Evolutionary conservation across 164 flowering plant species (phyloP).

Genomic region (Nymphaea colorata): DNA sequence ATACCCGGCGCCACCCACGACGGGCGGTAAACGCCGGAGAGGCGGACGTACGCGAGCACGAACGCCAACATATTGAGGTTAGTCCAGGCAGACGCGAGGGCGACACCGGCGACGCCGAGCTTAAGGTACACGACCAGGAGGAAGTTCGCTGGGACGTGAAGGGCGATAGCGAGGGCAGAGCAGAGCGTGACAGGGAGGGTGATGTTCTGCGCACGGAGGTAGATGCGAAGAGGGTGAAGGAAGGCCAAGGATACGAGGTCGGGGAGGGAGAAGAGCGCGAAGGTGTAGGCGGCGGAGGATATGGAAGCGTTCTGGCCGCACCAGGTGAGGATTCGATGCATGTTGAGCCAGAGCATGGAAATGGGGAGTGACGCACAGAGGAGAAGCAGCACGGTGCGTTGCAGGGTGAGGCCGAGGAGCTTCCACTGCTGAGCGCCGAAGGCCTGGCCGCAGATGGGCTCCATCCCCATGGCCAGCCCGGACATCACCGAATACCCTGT

Average conservation of each 20-base stretch:
- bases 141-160: constrained; percentile 13
- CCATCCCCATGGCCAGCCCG: constrained; percentile 24
- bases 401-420: constrained; percentile 16
- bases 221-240: constrained; percentile 21
- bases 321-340: constrained; percentile 18
- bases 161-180: constrained; percentile 10
- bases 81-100: constrained; percentile 17
- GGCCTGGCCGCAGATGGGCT: constrained; percentile 23
- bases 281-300: constrained; percentile 14
- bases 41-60: constrained; percentile 3
- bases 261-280: constrained; percentile 19
- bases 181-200: constrained; percentile 15
- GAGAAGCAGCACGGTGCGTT: constrained; percentile 17
- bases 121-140: constrained; percentile 11
- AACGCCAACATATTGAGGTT: constrained; percentile 9
- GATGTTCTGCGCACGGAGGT: constrained; percentile 14
- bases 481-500: constrained; percentile 22
- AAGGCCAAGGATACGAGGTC: constrained; percentile 18
- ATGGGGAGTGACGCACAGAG: constrained; percentile 15
- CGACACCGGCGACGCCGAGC: constrained; percentile 19
- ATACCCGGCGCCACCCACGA: constrained; percentile 16
- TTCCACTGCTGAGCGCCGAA: constrained; percentile 18
- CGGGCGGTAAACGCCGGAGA: constrained; percentile 14
- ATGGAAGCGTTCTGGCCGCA: constrained; percentile 21
- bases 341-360: constrained; percentile 16